Conservation (phyloP, 305 asterid genomes). For the Solanum aculeatissimum region DNA sequence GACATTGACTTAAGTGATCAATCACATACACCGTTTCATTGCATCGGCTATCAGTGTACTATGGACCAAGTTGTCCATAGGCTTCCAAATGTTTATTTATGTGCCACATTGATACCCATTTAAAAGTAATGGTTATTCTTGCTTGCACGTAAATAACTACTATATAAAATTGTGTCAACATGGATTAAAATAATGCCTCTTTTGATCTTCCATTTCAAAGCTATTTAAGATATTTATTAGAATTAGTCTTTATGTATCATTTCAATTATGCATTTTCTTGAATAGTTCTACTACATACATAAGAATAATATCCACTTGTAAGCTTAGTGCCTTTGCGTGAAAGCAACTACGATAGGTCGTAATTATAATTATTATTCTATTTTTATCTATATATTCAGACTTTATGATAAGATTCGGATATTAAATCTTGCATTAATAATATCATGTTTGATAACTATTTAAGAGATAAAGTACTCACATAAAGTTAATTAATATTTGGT, state of each 20-base stretch:
- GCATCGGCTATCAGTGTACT: neutral
- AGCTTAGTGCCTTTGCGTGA: neutral
- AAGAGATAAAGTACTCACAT: too few relatives aligned
- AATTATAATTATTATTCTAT: too few relatives aligned
- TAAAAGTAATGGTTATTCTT: neutral
- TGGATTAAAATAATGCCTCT: neutral
- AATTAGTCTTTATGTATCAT: neutral
- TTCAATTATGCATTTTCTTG: neutral
- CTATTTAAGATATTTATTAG: neutral
- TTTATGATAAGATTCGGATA: too few relatives aligned
- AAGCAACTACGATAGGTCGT: neutral
- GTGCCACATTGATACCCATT: neutral
- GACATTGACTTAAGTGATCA: neutral
- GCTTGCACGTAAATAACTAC: neutral
- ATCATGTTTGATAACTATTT: too few relatives aligned
- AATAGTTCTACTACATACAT: neutral
- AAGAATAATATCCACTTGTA: neutral
- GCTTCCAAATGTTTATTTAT: neutral
- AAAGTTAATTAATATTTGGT: too few relatives aligned
- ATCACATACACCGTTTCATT: neutral
- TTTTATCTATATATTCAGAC: too few relatives aligned
- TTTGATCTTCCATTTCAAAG: neutral
- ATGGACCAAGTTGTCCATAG: neutral
- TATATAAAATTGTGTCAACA: neutral
- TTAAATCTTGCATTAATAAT: too few relatives aligned